A percentile compares a stretch with the other conserved stretches of the same genome.
Conservation (phyloP, 1,139 yeast species). For the Candida gigantensis region DNA sequence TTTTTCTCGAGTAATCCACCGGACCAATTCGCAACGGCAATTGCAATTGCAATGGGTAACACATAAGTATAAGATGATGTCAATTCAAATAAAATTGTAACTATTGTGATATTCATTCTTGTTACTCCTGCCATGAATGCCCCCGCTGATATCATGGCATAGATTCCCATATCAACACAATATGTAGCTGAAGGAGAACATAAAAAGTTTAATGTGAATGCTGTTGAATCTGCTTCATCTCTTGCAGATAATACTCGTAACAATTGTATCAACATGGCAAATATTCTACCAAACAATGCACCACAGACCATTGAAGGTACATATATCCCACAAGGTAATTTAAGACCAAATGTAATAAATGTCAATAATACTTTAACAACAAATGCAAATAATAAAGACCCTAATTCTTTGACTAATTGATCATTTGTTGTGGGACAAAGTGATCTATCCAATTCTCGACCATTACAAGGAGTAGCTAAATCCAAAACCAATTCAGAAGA, state of each 20-base stretch:
- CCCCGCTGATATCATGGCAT: slow-evolving; percentile 67
- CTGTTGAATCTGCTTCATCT: not conserved
- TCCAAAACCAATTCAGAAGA: slow-evolving; percentile 55
- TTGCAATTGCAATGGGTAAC: slow-evolving; percentile 57
- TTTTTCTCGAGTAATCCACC: slow-evolving; percentile 55
- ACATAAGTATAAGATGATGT: slow-evolving; percentile 64
- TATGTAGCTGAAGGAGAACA: slow-evolving; percentile 18
- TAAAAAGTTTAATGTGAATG: slow-evolving; percentile 12
- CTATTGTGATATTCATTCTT: slow-evolving; percentile 63
- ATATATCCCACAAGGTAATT: slow-evolving; percentile 66
- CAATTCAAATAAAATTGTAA: slow-evolving; percentile 59
- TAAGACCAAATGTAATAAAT: slow-evolving; percentile 58
- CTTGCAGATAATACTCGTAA: slow-evolving; percentile 24
- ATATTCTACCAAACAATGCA: slow-evolving; percentile 60
- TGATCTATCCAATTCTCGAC: slow-evolving; percentile 24
- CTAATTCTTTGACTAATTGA: slow-evolving; percentile 35
- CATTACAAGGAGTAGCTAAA: slow-evolving; percentile 53
- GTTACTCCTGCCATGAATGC: slow-evolving; percentile 72
- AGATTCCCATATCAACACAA: slow-evolving; percentile 59
- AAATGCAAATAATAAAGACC: slow-evolving; percentile 44
- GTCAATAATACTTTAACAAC: slow-evolving; percentile 50
- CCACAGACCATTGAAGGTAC: slow-evolving; percentile 73
- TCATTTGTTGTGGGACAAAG: slow-evolving; percentile 43
- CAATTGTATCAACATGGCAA: slow-evolving; percentile 51
- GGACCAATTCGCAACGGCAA: slow-evolving; percentile 60